Conservation (phyloP, 345 rosid genomes). For the Syzygium oleosum region DNA sequence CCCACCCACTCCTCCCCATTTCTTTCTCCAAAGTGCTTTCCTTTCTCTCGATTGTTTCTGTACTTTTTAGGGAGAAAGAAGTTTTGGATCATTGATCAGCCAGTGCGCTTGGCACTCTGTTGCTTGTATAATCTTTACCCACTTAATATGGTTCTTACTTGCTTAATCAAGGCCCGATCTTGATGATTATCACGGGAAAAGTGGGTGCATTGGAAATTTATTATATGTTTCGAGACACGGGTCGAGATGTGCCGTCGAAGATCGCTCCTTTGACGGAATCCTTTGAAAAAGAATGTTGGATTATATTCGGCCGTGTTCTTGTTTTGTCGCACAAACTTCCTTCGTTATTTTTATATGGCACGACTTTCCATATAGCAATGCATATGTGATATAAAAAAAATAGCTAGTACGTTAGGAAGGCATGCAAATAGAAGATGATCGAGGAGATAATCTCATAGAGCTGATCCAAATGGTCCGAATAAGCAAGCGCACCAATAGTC, state of each 20-base stretch:
- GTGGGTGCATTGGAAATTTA: neutral
- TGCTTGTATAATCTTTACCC: neutral
- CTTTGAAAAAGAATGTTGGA: neutral
- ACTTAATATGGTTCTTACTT: too few relatives aligned
- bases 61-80: neutral
- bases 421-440: neutral
- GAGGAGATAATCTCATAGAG: neutral
- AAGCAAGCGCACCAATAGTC: accelerated
- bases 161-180: neutral
- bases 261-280: accelerated
- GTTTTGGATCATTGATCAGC: neutral
- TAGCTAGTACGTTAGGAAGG: neutral
- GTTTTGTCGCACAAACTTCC: neutral
- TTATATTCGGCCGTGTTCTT: neutral
- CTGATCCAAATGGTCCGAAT: neutral
- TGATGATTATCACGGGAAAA: neutral
- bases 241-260: neutral
- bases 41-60: neutral
- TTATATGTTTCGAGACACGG: neutral
- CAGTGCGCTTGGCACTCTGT: neutral
- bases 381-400: accelerated
- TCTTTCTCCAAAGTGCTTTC: neutral
- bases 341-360: neutral
- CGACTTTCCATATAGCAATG: neutral
- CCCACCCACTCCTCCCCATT: neutral